Base-by-base conservation (phyloP, 2,329 filamentous ascomycete species). In the Colletotrichum tofieldiae region DNA sequence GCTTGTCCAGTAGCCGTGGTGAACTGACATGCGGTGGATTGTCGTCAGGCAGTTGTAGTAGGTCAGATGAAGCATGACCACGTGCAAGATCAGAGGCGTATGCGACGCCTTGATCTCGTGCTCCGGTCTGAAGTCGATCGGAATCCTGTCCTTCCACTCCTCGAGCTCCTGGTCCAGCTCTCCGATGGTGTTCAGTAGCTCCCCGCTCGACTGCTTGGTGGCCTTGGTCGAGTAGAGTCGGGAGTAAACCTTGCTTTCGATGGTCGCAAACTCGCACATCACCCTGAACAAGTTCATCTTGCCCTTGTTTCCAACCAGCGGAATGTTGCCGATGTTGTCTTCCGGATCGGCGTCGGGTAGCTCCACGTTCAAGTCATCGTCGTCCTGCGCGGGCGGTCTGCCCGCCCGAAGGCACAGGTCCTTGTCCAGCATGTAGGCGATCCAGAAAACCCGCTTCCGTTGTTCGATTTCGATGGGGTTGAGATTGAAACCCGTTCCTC, bases 11-110 rank as follows among this genome's bases (percentile, higher is more conserved):
- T 98, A 98, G 18, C 96, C 96, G 79, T 98, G 95, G 77, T 98
- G 96, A 39, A 98, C 93, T 52, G 94, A 97, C 96, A 98, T 99
- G 63, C 96, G 94, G 81, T 99, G 96, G 75, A 99, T 98, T 0
- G 96, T 99, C 0, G 96, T 98, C 63, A 99, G 84, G 77, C 95
- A 98, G 81, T 99, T 99, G 85, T 98, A 98, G 82, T 99, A 99
- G 1, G 94, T 93, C 78, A 99, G 97, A 81, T 99, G 96, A 70
- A 99, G 85, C 80, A 98, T 94, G 73, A 98, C 95, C 64, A 99
- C 91, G 75, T 98, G 96, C 26, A 99, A 86, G 26, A 98, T 95
- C n/a, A 98, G 87, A 0, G 96, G 95, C 0, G 95, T 97, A 81
- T 98, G 94, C 0, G 93, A 93, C 0, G 94, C 94, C 81, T 95